phyloP scores from a whole-genome alignment of 768 basidiomycete species.

The Mycena chlorophos region DNA sequence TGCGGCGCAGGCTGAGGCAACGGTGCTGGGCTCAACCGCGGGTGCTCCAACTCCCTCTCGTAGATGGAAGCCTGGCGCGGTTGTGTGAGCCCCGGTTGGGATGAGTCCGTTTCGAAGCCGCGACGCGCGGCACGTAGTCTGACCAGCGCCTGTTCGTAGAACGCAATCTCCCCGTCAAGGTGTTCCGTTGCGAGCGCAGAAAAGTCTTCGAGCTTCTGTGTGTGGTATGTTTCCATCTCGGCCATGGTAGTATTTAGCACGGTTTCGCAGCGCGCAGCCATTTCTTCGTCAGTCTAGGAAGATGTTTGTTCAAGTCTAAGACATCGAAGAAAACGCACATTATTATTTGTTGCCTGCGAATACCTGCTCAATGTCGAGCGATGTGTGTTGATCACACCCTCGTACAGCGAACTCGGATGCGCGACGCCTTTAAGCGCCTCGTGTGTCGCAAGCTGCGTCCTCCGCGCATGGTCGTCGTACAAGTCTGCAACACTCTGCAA shows the following conservation, averaged over 20 bases:
- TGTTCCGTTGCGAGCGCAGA: conserved; percentile 58
- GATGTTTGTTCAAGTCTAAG: background rate
- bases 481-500: conserved; percentile 75
- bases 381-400: conserved; percentile 79
- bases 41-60: conserved; percentile 68
- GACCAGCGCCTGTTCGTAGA: conserved; percentile 71
- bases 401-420: conserved; percentile 69
- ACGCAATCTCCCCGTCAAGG: conserved; percentile 74
- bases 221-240: conserved; percentile 80
- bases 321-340: background rate
- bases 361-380: conserved; percentile 67
- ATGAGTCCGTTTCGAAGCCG: conserved; percentile 48
- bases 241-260: conserved; percentile 88
- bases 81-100: conserved; percentile 45
- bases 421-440: conserved; percentile 75
- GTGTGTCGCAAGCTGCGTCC: conserved; percentile 71
- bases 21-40: conserved; percentile 45
- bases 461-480: conserved; percentile 76
- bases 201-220: conserved; percentile 74
- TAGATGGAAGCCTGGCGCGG: conserved; percentile 71
- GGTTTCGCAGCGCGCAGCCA: conserved; percentile 79
- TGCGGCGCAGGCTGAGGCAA: conserved; percentile 79
- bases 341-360: conserved; percentile 47
- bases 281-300: conserved; percentile 66
- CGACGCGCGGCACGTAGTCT: conserved; percentile 59